A percentile compares a stretch with the other conserved stretches of the same genome.
Evolutionary conservation across 345 rosid genomes (phyloP).

Genomic region (Aegle marmelos): DNA sequence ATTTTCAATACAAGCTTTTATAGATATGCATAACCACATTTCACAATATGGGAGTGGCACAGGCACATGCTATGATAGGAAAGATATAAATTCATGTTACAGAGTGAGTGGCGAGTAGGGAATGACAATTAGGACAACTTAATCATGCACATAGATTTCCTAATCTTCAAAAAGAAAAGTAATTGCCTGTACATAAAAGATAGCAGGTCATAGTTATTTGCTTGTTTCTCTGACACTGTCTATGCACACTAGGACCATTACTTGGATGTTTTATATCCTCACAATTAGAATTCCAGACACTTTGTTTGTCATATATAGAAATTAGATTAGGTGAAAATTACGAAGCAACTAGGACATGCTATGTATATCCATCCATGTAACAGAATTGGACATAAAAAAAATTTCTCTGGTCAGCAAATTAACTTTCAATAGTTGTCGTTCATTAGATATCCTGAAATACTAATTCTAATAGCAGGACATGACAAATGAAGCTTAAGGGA

Average conservation of each 20-base stretch:
- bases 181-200: background rate
- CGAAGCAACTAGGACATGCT: background rate
- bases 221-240: background rate
- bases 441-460: background rate
- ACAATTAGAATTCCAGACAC: background rate
- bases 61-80: background rate
- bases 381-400: background rate
- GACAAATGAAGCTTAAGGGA: background rate
- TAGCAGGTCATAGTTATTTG: background rate
- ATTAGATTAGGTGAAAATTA: background rate
- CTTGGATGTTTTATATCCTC: background rate
- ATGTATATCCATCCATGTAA: background rate
- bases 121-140: background rate
- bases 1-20: background rate
- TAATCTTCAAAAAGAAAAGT: background rate
- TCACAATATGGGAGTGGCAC: background rate
- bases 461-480: background rate
- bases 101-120: background rate
- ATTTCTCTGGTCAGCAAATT: background rate
- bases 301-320: background rate
- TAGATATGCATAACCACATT: background rate
- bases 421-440: background rate
- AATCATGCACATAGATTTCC: background rate
- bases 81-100: background rate
- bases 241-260: background rate